Conservation (phyloP, 148 eudicot genomes). For the Selenicereus undatus region DNA sequence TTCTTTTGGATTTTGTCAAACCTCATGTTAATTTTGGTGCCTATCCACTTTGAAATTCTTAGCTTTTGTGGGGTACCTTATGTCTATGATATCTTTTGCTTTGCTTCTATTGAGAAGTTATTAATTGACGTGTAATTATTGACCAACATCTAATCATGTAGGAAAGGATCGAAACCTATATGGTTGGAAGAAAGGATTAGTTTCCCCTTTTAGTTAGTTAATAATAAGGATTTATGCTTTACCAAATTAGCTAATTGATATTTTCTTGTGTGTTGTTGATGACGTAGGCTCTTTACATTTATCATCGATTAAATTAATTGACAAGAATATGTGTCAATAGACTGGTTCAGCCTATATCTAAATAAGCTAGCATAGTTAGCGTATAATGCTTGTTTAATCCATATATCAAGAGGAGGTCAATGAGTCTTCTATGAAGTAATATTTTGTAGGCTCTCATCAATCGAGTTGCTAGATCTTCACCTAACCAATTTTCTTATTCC, state of each 20-base stretch:
- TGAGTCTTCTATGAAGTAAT: too few relatives aligned
- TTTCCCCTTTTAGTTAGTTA: not conserved
- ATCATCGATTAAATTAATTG: not conserved
- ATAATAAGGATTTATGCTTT: not conserved
- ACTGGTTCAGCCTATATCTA: not conserved
- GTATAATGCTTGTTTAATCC: not conserved
- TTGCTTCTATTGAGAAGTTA: not conserved
- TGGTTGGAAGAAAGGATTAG: not conserved
- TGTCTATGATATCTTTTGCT: not conserved
- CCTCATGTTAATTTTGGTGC: conserved; percentile 6
- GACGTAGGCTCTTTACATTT: not conserved
- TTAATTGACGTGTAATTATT: not conserved
- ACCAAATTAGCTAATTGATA: not conserved
- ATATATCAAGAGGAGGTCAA: too few relatives aligned
- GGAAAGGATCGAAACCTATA: not conserved
- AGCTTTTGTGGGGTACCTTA: not conserved
- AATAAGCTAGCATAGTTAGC: not conserved
- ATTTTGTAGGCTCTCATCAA: too few relatives aligned
- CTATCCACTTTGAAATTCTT: not conserved
- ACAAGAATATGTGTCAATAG: not conserved
- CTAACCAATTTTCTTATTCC: too few relatives aligned
- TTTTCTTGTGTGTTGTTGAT: not conserved
- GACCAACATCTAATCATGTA: conserved; percentile 5
- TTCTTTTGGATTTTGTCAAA: conserved; percentile 1
- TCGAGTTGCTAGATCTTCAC: too few relatives aligned